A percentile compares a stretch with the other conserved stretches of the same genome.
phyloP scores from a whole-genome alignment of 768 basidiomycete genomes.

The Paxillus rubicundulus region DNA sequence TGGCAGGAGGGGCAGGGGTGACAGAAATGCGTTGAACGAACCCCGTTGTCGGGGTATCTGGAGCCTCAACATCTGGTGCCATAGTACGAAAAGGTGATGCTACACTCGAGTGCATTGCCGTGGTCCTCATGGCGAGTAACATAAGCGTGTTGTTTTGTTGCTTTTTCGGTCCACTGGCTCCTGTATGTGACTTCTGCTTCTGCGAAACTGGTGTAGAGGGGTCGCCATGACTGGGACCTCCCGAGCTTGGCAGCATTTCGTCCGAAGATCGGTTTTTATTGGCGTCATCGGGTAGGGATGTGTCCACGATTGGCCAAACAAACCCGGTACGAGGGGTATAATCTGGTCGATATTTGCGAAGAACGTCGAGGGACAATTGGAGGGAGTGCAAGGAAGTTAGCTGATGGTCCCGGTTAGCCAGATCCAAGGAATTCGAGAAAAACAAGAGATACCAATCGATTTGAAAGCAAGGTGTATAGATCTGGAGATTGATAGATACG shows the following conservation, averaged over 20 bases:
- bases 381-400: constrained; percentile 68
- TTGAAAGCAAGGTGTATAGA: constrained; percentile 79
- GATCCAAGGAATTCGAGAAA: not conserved
- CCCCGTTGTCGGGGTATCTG: constrained; percentile 25
- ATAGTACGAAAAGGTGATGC: constrained; percentile 44
- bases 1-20: constrained; percentile 36
- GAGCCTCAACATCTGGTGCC: constrained; percentile 27
- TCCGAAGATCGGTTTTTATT: constrained; percentile 39
- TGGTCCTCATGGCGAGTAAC: constrained; percentile 76
- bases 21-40: constrained; percentile 31
- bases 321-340: constrained; percentile 84
- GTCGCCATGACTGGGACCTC: constrained; percentile 14
- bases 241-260: constrained; percentile 23
- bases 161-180: constrained; percentile 42
- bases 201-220: constrained; percentile 14
- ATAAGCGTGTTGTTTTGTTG: constrained; percentile 69
- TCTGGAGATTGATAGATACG: constrained; percentile 88
- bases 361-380: constrained; percentile 71
- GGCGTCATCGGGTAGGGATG: constrained; percentile 41
- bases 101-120: constrained; percentile 65
- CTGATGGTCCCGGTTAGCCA: constrained; percentile 32
- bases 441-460: constrained; percentile 60
- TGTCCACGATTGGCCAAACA: constrained; percentile 77
- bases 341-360: constrained; percentile 73
- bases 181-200: constrained; percentile 22